These are phyloP conservation scores for Neocucurbitaria cava DNA, from an alignment of 2,329 filamentous ascomycete species.

Conservation along the genomic window DNA sequence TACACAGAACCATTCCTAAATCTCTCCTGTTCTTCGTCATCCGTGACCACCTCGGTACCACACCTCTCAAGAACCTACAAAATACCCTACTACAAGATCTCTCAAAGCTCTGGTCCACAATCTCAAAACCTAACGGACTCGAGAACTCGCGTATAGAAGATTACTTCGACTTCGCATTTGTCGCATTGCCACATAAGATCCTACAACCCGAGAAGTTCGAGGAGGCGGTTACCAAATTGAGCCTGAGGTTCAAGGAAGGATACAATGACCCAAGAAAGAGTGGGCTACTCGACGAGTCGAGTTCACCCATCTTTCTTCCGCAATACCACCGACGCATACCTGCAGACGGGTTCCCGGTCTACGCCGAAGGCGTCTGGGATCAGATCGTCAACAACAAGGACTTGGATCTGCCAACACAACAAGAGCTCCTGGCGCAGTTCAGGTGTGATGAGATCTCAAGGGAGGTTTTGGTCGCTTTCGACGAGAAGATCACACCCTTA, in stretches of 20 bases:
- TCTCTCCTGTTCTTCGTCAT: constrained; percentile 99
- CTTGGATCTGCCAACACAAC: constrained; percentile 92
- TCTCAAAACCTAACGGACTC: constrained; percentile 88
- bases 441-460: constrained; percentile 95
- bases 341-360: constrained; percentile 94
- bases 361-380: constrained; percentile 95
- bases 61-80: constrained; percentile 86
- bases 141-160: constrained; percentile 91
- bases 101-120: constrained; percentile 87
- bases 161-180: constrained; percentile 98
- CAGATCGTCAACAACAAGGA: constrained; percentile 99
- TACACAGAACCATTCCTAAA: constrained; percentile 75
- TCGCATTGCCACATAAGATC: constrained; percentile 94
- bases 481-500: constrained; percentile 79
- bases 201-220: constrained; percentile 92
- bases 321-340: constrained; percentile 97
- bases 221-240: constrained; percentile 78
- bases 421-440: constrained; percentile 96
- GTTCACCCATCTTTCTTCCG: constrained; percentile 83
- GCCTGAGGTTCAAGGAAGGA: constrained; percentile 81
- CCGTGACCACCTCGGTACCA: constrained; percentile 92
- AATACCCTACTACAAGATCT: constrained; percentile 91
- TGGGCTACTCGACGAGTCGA: constrained; percentile 71
- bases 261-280: constrained; percentile 72
- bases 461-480: constrained; percentile 85